Conservation (phyloP, 371 early-diverging fungal genomes). For the Circinella minor region DNA sequence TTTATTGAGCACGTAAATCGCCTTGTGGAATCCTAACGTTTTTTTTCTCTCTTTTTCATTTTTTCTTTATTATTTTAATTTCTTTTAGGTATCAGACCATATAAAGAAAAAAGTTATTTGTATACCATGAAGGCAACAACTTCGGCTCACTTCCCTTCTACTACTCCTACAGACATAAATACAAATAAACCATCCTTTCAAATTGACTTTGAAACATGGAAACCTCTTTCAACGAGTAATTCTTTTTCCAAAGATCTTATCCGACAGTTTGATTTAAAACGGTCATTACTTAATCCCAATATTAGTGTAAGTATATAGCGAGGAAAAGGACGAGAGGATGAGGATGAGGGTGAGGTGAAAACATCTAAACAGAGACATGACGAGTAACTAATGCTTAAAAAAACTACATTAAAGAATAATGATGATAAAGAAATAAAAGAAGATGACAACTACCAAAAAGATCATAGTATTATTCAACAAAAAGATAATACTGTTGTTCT, state of each 20-base stretch:
- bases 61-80: neutral
- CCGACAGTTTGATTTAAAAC: slow-evolving; percentile 18
- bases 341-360: too few species aligned
- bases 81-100: neutral
- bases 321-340: neutral
- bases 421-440: too few species aligned
- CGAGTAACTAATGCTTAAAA: neutral
- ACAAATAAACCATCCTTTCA: neutral
- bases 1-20: neutral
- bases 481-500: too few species aligned
- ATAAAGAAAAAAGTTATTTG: neutral
- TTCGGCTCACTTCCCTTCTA: too few species aligned
- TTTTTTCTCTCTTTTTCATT: neutral
- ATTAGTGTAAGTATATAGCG: neutral
- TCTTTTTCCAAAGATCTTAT: slow-evolving; percentile 20
- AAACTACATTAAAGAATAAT: neutral
- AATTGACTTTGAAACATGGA: slow-evolving; percentile 15
- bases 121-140: too few species aligned
- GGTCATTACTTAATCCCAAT: slow-evolving; percentile 4
- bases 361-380: too few species aligned
- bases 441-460: too few species aligned
- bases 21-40: neutral
- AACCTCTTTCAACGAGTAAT: neutral
- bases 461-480: too few species aligned
- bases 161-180: neutral